Evolutionary conservation across 2,329 filamentous ascomycete genomes (phyloP), one percentile per base, ranked within the genome.

Genomic region (Stenocarpella maydis): DNA sequence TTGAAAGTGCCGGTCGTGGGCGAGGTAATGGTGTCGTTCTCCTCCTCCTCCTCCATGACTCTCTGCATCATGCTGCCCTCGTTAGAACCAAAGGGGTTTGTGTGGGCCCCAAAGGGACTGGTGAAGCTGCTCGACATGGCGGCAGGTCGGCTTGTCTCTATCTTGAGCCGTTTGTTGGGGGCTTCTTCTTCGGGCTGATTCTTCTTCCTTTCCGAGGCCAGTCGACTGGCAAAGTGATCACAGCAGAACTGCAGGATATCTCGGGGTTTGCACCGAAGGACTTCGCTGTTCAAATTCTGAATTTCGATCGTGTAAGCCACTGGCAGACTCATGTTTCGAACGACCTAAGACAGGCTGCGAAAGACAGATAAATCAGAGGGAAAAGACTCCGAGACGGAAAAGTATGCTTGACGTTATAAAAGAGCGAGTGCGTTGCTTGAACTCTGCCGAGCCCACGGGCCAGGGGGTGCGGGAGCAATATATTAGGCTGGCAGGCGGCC

Each of bases 1-100:
- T 84, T 86, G 75, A 91, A 91, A 68, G 80, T 87, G 39, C 87
- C 80, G 67, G 88, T 86, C 71, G 92, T 94, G 71, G 93, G 93
- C 66, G 93, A 95, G 73, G 89, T 89, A 77, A 95, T 86, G 72
- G 84, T 85, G 77, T 95, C 93, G 77, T 88, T 90, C 79, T 95
- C 92, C 65, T 97, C 94, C 76, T 97, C 94, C 76, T 97, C 94
- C 81, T 97, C 94, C 69, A 95, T 90, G 71, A 92, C 88, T 72
- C 82, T 79, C 69, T 84, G 81, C 80, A 86, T 84, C 52, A 75
- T 72, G 61, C 80, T 75, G 77, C 79, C 75, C 82, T 78, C 84
- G 72, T 84, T 82, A 72, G 82, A 82, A 69, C 91, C 91, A 75
- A 95, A 95, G 43, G 92, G 93, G 80, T 95, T 96, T 80, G 84